These are phyloP conservation scores for Gossypium trilobum DNA, from an alignment of 441 rosid genomes.

Conservation along the genomic window DNA sequence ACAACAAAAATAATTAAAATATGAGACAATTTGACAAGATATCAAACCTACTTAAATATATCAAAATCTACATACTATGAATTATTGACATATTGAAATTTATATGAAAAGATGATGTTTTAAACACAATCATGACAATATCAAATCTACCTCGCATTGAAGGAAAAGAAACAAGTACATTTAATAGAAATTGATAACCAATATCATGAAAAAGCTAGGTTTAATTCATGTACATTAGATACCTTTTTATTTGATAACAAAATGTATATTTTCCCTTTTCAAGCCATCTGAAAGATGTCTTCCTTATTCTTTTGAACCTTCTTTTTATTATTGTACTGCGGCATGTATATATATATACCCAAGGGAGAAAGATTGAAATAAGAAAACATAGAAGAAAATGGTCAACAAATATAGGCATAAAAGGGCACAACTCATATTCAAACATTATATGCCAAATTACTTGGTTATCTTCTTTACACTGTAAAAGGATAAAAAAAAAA, in stretches of 20 bases:
- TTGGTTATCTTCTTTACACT: slow-evolving; percentile 35
- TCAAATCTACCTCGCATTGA: not conserved
- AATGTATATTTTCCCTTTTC: not conserved
- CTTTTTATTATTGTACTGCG: not conserved
- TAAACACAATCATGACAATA: not conserved
- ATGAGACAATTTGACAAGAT: not conserved
- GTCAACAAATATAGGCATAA: not conserved
- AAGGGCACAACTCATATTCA: slow-evolving; percentile 2
- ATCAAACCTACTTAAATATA: not conserved
- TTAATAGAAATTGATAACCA: not conserved
- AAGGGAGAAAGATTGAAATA: not conserved
- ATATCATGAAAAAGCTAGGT: not conserved
- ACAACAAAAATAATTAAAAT: not conserved
- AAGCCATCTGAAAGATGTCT: not conserved
- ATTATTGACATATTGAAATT: not conserved
- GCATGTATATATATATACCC: not conserved
- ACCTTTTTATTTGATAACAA: not conserved
- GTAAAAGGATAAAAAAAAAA: slow-evolving; percentile 13
- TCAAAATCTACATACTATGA: not conserved
- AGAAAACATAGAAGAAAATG: not conserved
- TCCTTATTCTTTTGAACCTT: not conserved
- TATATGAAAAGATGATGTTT: not conserved
- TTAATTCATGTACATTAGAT: not conserved
- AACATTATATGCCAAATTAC: not conserved
- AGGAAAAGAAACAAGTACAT: not conserved